A percentile compares a stretch with the other conserved stretches of the same genome.
phyloP scores from a whole-genome alignment of 2,329 filamentous ascomycete species.

The Didymella lethalis region DNA sequence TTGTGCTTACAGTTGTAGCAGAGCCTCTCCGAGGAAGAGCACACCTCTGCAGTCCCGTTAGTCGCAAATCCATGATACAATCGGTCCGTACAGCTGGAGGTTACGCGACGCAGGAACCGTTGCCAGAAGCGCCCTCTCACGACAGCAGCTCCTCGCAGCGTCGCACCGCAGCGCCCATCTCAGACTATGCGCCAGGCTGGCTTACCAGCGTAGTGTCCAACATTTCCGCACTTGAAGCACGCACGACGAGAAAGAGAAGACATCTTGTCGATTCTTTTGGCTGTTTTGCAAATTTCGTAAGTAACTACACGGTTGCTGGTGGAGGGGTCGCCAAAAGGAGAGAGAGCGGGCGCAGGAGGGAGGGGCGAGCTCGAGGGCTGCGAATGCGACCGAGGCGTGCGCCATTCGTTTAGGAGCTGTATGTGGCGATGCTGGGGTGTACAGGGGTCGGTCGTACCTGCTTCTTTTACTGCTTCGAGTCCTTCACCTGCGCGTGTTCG shows the following conservation, averaged over 20 bases:
- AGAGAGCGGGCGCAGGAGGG: conserved; percentile 18
- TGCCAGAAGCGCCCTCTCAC: conserved; percentile 21
- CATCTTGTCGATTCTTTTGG: conserved; percentile 53
- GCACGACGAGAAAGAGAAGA: conserved; percentile 62
- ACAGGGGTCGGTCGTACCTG: conserved; percentile 36
- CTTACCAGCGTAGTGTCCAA: conserved; percentile 62
- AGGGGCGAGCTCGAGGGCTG: conserved; percentile 30
- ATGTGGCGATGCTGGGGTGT: conserved; percentile 1
- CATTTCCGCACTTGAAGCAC: conserved; percentile 63
- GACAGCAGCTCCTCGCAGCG: conserved; percentile 24
- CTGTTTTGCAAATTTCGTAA: conserved; percentile 36
- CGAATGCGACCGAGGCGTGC: conserved; percentile 32
- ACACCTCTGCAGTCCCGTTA: conserved; percentile 72
- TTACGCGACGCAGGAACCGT: conserved; percentile 31
- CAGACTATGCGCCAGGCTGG: conserved; percentile 26
- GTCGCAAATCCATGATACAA: conserved; percentile 21
- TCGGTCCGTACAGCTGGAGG: conserved; percentile 21
- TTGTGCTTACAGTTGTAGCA: conserved; percentile 93
- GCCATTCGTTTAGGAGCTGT: conserved; percentile 19
- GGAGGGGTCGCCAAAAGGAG: conserved; percentile 27
- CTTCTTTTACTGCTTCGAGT: conserved; percentile 39
- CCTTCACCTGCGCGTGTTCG: conserved; percentile 44
- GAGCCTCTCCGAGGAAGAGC: conserved; percentile 95
- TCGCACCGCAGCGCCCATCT: conserved; percentile 32
- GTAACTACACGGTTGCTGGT: conserved; percentile 23